Conservation (phyloP, 805 yeast genomes). For the Wickerhamomyces ciferrii region DNA sequence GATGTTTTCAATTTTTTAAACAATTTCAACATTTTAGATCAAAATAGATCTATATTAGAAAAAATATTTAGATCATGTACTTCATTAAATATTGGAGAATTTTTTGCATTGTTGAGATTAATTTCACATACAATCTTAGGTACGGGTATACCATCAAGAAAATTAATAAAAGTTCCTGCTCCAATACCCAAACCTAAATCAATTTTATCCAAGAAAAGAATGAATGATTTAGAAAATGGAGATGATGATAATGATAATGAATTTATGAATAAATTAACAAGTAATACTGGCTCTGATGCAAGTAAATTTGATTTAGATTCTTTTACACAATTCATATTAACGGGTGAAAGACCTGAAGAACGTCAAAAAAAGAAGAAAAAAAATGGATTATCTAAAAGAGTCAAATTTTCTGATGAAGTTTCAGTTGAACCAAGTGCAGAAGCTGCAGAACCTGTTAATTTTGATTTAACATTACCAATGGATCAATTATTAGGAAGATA, state of each 20-base stretch:
- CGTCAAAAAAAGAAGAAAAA: constrained; percentile 31
- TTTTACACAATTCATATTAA: constrained; percentile 76
- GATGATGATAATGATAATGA: constrained; percentile 23
- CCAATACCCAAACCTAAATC: constrained; percentile 78
- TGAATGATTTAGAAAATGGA: constrained; percentile 39
- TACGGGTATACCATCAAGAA: constrained; percentile 48
- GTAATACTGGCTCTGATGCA: constrained; percentile 4
- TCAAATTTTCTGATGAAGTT: constrained; percentile 68
- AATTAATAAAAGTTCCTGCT: constrained; percentile 47
- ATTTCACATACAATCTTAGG: constrained; percentile 59
- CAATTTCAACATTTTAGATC: constrained; percentile 63
- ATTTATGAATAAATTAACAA: neutral
- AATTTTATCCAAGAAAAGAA: constrained; percentile 59
- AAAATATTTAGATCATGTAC: constrained; percentile 47
- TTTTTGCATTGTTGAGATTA: constrained; percentile 80
- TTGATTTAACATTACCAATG: constrained; percentile 73
- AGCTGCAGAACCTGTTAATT: constrained; percentile 18
- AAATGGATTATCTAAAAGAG: constrained; percentile 44
- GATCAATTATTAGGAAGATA: constrained; percentile 53
- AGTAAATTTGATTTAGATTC: constrained; percentile 72
- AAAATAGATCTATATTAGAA: constrained; percentile 43
- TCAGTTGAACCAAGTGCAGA: constrained; percentile 12
- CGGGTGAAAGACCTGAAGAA: constrained; percentile 66
- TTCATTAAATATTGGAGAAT: constrained; percentile 80
- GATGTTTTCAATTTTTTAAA: constrained; percentile 78